Conservation (phyloP, 108 stramenopile genomes). For the Tribonema minus region DNA sequence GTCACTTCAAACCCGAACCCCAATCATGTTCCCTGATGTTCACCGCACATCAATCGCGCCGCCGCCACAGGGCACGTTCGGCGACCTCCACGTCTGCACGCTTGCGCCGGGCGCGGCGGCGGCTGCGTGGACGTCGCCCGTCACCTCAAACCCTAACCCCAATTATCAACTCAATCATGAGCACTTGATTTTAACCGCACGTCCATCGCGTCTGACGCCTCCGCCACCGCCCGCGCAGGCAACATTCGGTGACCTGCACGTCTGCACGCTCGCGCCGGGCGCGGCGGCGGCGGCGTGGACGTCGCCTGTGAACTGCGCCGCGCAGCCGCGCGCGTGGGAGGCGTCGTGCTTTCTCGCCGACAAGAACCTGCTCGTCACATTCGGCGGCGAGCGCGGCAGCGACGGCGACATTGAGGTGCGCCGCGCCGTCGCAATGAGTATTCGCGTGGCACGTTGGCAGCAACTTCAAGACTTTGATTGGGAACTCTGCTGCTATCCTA, state of each 20-base stretch:
- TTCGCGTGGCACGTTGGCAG: background rate
- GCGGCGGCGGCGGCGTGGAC: slow-evolving; percentile 16
- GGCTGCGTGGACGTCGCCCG: slow-evolving; percentile 33
- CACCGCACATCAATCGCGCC: too few species aligned
- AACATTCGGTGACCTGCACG: slow-evolving; percentile 4
- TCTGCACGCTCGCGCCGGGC: background rate
- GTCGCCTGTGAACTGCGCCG: slow-evolving; percentile 44
- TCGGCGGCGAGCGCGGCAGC: slow-evolving; percentile 40
- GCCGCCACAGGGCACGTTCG: background rate
- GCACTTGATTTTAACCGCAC: too few species aligned
- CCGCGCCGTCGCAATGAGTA: background rate
- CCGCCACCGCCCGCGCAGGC: too few species aligned
- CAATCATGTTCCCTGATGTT: too few species aligned
- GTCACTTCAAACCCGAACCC: too few species aligned
- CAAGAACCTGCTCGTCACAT: slow-evolving; percentile 48
- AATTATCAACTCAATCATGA: too few species aligned
- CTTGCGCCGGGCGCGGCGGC: too few species aligned
- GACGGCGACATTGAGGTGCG: background rate
- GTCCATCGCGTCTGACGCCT: too few species aligned
- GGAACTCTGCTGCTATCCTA: background rate
- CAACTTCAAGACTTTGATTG: background rate
- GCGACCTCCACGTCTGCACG: too few species aligned
- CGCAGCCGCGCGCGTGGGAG: slow-evolving; percentile 39
- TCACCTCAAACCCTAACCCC: too few species aligned
- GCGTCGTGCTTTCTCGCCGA: slow-evolving; percentile 30